Percentiles rank a stretch among this genome's conserved stretches.
Evolutionary conservation across 257 asterid species (phyloP).

Genomic region (Agastache rugosa): DNA sequence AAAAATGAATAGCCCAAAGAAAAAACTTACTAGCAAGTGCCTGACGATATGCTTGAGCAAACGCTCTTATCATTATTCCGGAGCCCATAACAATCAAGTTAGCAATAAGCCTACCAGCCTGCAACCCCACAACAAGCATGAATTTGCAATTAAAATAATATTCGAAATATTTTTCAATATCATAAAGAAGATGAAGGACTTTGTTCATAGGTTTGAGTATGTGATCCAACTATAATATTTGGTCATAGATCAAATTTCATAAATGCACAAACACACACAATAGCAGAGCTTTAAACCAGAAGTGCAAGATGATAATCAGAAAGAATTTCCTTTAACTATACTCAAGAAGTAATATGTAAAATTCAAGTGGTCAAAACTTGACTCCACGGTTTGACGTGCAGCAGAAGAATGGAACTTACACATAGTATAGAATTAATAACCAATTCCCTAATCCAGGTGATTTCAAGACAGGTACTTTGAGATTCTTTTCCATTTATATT

Average conservation of each 20-base stretch:
- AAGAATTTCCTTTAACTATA: background rate
- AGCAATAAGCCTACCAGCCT: constrained; percentile 72
- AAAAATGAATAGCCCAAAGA: background rate
- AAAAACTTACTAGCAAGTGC: constrained; percentile 68
- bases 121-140: constrained; percentile 33
- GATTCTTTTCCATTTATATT: background rate
- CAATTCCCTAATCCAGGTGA: background rate
- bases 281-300: background rate
- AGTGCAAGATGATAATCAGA: background rate
- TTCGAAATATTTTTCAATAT: background rate
- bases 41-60: constrained; percentile 78
- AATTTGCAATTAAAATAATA: background rate
- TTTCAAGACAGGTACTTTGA: background rate
- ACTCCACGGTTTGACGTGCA: background rate
- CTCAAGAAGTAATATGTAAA: background rate
- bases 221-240: background rate
- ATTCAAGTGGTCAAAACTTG: background rate
- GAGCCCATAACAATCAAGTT: constrained; percentile 67
- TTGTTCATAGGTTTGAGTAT: background rate
- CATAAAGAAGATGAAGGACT: background rate
- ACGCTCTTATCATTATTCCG: constrained; percentile 65
- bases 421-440: background rate
- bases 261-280: background rate
- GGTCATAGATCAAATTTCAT: background rate
- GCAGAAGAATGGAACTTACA: background rate